These are phyloP conservation scores for Volvariella surrecta DNA, from an alignment of 1,284 basidiomycete species.

Conservation along the genomic window DNA sequence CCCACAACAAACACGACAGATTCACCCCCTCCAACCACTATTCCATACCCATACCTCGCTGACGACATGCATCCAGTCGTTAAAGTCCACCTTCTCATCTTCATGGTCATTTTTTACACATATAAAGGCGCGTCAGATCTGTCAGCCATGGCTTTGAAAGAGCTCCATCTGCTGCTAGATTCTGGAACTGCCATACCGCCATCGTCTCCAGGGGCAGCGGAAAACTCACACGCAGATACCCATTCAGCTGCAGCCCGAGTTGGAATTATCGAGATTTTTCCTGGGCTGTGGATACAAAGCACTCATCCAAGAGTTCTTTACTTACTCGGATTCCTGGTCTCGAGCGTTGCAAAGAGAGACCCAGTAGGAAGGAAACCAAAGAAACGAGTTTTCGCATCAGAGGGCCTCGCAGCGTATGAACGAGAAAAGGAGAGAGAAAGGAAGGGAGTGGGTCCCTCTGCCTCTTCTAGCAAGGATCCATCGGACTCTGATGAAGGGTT, in stretches of 20 bases:
- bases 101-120: conserved; percentile 50
- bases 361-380: conserved; percentile 65
- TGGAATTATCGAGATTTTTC: background rate
- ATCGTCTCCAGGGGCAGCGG: conserved; percentile 3
- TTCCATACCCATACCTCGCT: conserved; percentile 10
- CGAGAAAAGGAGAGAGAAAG: conserved; percentile 32
- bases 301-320: conserved; percentile 63
- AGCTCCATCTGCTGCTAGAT: conserved; percentile 57
- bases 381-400: conserved; percentile 55
- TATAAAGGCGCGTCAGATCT: conserved; percentile 40
- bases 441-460: conserved; percentile 11
- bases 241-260: conserved; percentile 9
- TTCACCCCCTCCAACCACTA: conserved; percentile 35
- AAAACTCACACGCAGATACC: conserved; percentile 14
- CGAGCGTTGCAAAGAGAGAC: conserved; percentile 58
- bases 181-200: conserved; percentile 43
- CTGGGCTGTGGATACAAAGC: conserved; percentile 36
- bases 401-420: conserved; percentile 49
- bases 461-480: conserved; percentile 3
- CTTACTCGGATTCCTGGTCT: conserved; percentile 56
- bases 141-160: conserved; percentile 38
- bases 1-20: conserved; percentile 6
- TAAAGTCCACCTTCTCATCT: conserved; percentile 35
- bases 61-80: conserved; percentile 10
- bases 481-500: background rate